These are phyloP conservation scores for Linum trigynum DNA, from an alignment of 345 rosid species.

Conservation along the genomic window DNA sequence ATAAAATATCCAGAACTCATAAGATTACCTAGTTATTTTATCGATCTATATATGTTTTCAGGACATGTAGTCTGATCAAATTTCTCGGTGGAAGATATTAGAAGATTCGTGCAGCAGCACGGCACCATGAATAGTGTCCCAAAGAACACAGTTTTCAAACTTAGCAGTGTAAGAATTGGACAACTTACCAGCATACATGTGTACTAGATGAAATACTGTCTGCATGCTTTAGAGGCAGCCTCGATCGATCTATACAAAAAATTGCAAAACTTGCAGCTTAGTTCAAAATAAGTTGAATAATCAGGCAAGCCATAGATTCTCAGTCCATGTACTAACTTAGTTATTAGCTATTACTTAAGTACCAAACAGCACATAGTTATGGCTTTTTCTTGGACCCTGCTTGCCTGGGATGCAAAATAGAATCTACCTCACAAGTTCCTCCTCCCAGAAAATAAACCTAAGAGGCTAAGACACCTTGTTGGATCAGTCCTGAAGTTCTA, in stretches of 20 bases:
- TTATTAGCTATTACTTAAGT: too few species aligned
- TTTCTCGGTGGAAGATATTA: neutral
- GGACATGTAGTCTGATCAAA: neutral
- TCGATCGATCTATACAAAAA: constrained; percentile 48
- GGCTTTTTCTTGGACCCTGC: too few species aligned
- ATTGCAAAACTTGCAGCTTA: neutral
- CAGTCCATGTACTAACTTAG: too few species aligned
- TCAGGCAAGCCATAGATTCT: too few species aligned
- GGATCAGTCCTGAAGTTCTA: neutral
- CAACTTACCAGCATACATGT: constrained; percentile 68
- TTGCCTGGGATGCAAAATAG: too few species aligned
- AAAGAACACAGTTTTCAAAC: neutral
- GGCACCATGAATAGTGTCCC: neutral
- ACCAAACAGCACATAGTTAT: too few species aligned
- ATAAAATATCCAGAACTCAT: too few species aligned
- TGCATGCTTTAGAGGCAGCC: constrained; percentile 74
- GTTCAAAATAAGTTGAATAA: neutral
- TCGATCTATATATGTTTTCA: neutral
- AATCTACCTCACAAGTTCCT: neutral
- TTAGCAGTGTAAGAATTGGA: neutral
- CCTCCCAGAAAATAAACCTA: neutral
- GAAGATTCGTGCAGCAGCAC: neutral
- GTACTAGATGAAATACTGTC: constrained; percentile 59
- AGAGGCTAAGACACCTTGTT: neutral
- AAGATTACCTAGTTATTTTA: too few species aligned